phyloP scores from a whole-genome alignment of 208 protist species.

The Crithidia thermophila region DNA sequence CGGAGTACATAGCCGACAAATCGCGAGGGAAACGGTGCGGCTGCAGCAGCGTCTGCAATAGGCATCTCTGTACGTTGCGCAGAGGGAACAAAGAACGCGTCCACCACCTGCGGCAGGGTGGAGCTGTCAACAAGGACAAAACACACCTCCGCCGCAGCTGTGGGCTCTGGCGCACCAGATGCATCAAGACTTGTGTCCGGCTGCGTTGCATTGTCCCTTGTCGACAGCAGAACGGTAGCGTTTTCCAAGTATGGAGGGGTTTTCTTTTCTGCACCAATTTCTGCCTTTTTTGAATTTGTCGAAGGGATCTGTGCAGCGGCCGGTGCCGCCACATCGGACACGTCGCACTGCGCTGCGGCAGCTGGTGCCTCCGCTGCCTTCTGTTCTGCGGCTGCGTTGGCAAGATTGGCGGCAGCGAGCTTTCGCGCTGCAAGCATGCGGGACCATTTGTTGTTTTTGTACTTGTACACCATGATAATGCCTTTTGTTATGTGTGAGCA shows the following conservation, averaged over 20 bases:
- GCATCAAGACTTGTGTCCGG: no score
- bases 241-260: no score
- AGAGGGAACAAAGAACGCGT: background rate
- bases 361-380: background rate
- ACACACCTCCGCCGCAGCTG: no score
- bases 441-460: constrained; percentile 30
- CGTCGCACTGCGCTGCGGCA: background rate
- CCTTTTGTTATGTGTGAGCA: background rate
- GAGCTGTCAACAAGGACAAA: no score
- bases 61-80: background rate
- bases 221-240: no score
- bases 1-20: background rate
- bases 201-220: no score
- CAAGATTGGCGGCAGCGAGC: constrained; percentile 6
- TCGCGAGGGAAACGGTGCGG: background rate
- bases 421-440: constrained; percentile 20
- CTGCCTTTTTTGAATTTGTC: no score
- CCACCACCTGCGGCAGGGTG: background rate
- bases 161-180: no score
- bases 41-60: no score
- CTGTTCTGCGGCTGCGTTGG: background rate
- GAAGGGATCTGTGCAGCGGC: no score
- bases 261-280: no score
- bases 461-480: constrained; percentile 19
- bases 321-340: no score